Evolutionary conservation across 2,329 filamentous ascomycete species (phyloP).

Genomic region (Cladosporium sp.): DNA sequence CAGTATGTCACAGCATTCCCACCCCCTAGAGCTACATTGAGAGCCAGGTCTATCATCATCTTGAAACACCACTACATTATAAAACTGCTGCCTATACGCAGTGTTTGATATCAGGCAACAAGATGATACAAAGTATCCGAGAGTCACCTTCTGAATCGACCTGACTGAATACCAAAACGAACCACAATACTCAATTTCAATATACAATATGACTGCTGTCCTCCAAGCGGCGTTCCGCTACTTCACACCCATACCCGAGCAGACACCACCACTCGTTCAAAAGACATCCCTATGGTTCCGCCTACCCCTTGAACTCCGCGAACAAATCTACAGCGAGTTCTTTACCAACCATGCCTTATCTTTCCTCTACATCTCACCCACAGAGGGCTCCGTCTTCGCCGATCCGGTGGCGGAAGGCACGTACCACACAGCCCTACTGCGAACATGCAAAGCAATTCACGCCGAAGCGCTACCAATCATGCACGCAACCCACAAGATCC

Average conservation of each 20-base stretch:
- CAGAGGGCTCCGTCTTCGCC: background rate
- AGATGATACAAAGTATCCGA: background rate
- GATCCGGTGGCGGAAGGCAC: background rate
- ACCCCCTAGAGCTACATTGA: background rate
- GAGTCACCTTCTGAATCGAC: no score
- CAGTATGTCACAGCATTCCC: background rate
- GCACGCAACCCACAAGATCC: background rate
- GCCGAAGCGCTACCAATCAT: slow-evolving; percentile 1
- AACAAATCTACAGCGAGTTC: background rate
- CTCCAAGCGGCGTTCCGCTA: background rate
- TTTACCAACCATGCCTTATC: background rate
- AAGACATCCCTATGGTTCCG: background rate
- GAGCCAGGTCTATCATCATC: background rate
- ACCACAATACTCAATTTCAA: background rate
- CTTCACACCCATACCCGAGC: background rate
- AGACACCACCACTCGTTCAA: background rate
- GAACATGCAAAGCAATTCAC: slow-evolving; percentile 8
- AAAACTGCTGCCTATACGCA: background rate
- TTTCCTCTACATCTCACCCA: background rate
- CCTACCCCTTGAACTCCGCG: background rate
- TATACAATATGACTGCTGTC: background rate
- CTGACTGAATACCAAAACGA: background rate
- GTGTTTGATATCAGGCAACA: background rate
- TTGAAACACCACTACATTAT: background rate
- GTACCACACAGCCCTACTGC: background rate